Conservation (phyloP, 176 grass and related monocot genomes). For the Oryza longistaminata region DNA sequence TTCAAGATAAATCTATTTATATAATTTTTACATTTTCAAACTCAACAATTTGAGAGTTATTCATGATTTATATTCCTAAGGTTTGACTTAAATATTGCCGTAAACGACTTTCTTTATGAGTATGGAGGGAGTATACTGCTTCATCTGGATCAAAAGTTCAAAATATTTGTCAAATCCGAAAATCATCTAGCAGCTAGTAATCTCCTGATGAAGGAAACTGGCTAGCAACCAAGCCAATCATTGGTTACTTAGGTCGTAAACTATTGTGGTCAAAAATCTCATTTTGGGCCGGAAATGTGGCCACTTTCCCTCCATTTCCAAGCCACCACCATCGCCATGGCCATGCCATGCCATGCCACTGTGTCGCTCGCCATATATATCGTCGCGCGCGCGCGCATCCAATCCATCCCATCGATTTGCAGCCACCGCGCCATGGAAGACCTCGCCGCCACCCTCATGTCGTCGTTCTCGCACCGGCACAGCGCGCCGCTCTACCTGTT, state of each 20-base stretch:
- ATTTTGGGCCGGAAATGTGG: conserved; percentile 35
- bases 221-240: too few species aligned
- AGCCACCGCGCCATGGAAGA: conserved; percentile 22
- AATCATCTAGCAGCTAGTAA: not conserved
- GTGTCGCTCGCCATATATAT: not conserved
- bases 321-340: not conserved
- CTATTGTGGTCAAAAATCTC: conserved; percentile 30
- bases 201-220: not conserved
- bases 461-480: conserved; percentile 9
- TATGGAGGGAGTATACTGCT: too few species aligned
- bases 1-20: too few species aligned
- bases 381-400: not conserved
- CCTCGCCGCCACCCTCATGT: conserved; percentile 34
- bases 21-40: too few species aligned
- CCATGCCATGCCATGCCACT: too few species aligned
- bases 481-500: conserved; percentile 60
- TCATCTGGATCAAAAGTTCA: not conserved
- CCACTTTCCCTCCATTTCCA: not conserved
- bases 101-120: too few species aligned
- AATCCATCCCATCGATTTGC: not conserved
- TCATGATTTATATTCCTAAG: too few species aligned
- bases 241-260: not conserved
- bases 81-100: too few species aligned
- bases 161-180: too few species aligned
- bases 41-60: too few species aligned